A percentile compares a stretch with the other conserved stretches of the same genome.
These are phyloP conservation scores for Penicillium flavigenum DNA, from an alignment of 495 filamentous ascomycete genomes.

Conservation along the genomic window DNA sequence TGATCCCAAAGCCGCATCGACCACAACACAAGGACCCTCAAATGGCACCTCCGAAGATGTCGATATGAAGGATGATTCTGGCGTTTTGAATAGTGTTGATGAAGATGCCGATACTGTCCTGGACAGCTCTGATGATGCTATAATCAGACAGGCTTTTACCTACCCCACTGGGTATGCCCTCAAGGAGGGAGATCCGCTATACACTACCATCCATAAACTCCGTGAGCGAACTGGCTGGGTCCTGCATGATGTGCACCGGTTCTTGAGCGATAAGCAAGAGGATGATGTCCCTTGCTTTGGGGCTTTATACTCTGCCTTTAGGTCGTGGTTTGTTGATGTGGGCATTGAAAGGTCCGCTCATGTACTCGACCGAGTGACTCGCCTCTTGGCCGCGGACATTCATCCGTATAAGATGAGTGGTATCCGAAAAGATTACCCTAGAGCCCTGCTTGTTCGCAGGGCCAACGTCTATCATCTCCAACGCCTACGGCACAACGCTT, in stretches of 20 bases:
- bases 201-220: slow-evolving; percentile 73
- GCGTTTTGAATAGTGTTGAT: slow-evolving; percentile 47
- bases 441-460: slow-evolving; percentile 81
- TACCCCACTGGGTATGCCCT: slow-evolving; percentile 88
- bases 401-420: slow-evolving; percentile 93
- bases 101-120: slow-evolving; percentile 61
- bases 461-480: slow-evolving; percentile 94
- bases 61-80: slow-evolving; percentile 40
- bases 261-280: slow-evolving; percentile 80
- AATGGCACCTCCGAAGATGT: slow-evolving; percentile 37
- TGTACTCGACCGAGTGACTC: slow-evolving; percentile 80
- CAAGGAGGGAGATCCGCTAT: slow-evolving; percentile 58
- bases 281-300: slow-evolving; percentile 97
- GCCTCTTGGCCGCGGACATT: slow-evolving; percentile 80
- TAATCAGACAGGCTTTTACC: slow-evolving; percentile 74
- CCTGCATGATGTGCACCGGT: slow-evolving; percentile 79
- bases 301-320: slow-evolving; percentile 84
- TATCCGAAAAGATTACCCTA: slow-evolving; percentile 85
- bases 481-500: slow-evolving; percentile 87
- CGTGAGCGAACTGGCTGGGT: slow-evolving; percentile 76
- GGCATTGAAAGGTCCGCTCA: slow-evolving; percentile 95
- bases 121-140: slow-evolving; percentile 75
- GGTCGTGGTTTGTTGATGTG: slow-evolving; percentile 96
- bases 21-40: slow-evolving; percentile 22
- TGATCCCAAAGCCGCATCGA: slow-evolving; percentile 68